These are phyloP conservation scores for Tephrocybe sp. DNA, from an alignment of 768 basidiomycete species.

Conservation along the genomic window DNA sequence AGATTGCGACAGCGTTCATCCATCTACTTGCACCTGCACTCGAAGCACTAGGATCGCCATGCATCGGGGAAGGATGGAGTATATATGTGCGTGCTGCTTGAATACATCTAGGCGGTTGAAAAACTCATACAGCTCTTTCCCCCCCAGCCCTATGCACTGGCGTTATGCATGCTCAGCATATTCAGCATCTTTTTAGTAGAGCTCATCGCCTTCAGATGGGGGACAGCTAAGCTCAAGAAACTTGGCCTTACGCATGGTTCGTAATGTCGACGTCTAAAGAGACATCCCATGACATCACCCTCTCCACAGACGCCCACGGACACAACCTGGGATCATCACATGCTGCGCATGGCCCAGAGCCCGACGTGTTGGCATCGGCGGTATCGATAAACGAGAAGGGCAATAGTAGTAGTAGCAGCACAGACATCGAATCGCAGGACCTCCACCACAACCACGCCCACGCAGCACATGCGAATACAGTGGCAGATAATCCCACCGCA, in stretches of 20 bases:
- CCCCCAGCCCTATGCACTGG: conserved; percentile 75
- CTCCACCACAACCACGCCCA: conserved; percentile 1
- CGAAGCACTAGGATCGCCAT: conserved; percentile 65
- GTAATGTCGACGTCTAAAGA: conserved; percentile 16
- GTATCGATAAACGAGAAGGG: conserved; percentile 15
- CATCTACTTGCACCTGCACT: conserved; percentile 78
- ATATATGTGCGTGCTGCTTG: conserved; percentile 56
- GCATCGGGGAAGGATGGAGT: conserved; percentile 68
- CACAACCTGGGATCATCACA: conserved; percentile 56
- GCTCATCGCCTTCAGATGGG: conserved; percentile 84
- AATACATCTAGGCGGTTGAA: not conserved
- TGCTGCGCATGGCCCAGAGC: conserved; percentile 71
- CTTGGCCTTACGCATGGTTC: conserved; percentile 64
- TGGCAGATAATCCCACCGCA: conserved; percentile 47
- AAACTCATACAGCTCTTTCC: not conserved
- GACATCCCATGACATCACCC: not conserved
- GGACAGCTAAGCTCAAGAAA: conserved; percentile 64
- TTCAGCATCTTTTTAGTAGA: conserved; percentile 85
- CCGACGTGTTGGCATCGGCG: conserved; percentile 12
- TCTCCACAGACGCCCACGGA: conserved; percentile 58
- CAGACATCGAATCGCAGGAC: conserved; percentile 27
- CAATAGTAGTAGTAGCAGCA: not conserved
- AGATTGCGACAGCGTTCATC: conserved; percentile 91
- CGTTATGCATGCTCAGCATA: conserved; percentile 76
- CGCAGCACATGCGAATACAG: conserved; percentile 3